Evolutionary conservation across 202 grass and related monocot genomes (phyloP), one percentile per base, ranked within the genome.

Genomic region (Elaeis oleifera): DNA sequence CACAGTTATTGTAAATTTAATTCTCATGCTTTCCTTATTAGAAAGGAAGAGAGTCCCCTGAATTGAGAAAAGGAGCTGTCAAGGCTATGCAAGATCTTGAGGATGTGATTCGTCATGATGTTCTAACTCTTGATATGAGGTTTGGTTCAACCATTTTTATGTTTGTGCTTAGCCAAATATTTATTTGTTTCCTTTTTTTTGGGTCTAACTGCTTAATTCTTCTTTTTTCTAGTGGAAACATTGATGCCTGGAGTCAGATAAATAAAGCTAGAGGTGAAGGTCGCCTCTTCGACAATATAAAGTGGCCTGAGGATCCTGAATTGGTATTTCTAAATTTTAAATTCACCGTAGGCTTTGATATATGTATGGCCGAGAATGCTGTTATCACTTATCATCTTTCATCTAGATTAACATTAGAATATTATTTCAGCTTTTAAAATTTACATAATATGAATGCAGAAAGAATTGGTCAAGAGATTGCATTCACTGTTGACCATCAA

Each of bases 401-500:
- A 14, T 16, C 63, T 64, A 50, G 8, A 2, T 22, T 62, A 54
- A 65, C 15, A 80, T 59, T 63, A 6, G 54, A 26, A 23, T 49
- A 27, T 15, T 19, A 65, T 77, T 70, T 65, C 15, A 50, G 53
- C 76, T 61, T 73, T 78, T 15, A 60, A 75, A 39, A 73, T 72
- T 31, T 69, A 71, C 50, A 26, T 28, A 58, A 27, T 52, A 31
- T 29, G 44, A 51, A 14, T 87, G 49, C 78, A 95, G 90, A 90
- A 84, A 66, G 80, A 78, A 74, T 53, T 85, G 56, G 84, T 95
- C 75, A 87, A 82, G 71, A 77, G 90, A 61, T 71, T 95, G 56
- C 77, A 88, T 79, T 90, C 83, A 21, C 83, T 95, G 82, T 31
- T 95, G 65, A 95, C 90, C 56, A 85, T 89, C 67, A 95, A 95